Conservation (phyloP, 805 yeast species). For the Hanseniaspora lachancei region DNA sequence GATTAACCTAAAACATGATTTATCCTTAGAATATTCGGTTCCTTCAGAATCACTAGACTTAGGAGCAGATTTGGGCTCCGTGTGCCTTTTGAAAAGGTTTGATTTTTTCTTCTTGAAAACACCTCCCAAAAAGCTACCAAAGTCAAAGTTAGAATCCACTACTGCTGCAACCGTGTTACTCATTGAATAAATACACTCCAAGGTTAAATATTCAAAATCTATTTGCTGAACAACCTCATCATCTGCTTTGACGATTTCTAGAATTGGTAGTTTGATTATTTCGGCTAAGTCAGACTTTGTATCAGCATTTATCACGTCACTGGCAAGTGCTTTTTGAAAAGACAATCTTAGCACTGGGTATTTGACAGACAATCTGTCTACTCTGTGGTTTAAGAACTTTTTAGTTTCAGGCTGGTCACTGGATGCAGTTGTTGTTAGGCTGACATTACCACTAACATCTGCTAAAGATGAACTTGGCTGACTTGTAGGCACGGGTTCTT, state of each 20-base stretch:
- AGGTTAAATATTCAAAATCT: background rate
- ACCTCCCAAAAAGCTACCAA: conserved; percentile 1
- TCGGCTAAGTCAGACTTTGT: background rate
- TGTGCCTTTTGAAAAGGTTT: background rate
- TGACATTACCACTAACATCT: background rate
- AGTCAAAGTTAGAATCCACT: conserved; percentile 8
- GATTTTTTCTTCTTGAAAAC: conserved; percentile 5
- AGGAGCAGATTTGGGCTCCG: background rate
- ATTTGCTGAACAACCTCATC: background rate
- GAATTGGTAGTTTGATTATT: background rate
- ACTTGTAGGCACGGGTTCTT: background rate
- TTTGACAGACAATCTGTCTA: background rate
- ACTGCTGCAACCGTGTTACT: conserved; percentile 10
- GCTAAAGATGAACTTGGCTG: background rate
- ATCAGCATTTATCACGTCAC: background rate
- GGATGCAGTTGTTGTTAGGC: background rate
- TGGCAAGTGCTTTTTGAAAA: background rate
- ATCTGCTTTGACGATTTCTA: background rate
- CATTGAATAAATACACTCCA: conserved; percentile 7
- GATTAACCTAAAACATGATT: background rate
- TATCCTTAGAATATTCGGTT: background rate
- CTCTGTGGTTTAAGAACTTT: background rate
- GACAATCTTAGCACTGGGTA: background rate
- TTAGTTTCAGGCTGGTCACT: background rate
- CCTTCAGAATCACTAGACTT: background rate